These are phyloP conservation scores for Lyophyllum atratum DNA, from an alignment of 768 basidiomycete genomes.

Conservation along the genomic window DNA sequence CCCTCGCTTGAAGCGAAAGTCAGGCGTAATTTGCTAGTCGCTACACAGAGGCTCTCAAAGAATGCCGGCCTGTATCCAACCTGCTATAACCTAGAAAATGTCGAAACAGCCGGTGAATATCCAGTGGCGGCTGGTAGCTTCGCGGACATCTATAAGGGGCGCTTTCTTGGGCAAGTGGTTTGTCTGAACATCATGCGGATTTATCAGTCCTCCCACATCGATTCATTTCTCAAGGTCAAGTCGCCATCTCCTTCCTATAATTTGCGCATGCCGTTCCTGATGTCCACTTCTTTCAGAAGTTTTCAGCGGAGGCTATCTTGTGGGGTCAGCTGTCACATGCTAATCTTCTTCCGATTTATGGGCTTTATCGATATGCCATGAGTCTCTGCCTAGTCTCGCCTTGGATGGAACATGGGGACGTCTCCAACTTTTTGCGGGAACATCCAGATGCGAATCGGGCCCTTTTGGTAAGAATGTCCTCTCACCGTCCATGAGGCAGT, in stretches of 20 bases:
- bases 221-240: conserved; percentile 4
- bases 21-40: conserved; percentile 13
- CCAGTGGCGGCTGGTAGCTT: conserved; percentile 10
- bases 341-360: conserved; percentile 36
- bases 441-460: conserved; percentile 8
- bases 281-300: background rate
- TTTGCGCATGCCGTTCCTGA: background rate
- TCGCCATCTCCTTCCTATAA: background rate
- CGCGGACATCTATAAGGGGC: conserved; percentile 12
- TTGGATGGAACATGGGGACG: conserved; percentile 38
- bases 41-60: conserved; percentile 9
- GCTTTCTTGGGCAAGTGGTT: conserved; percentile 8
- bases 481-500: background rate
- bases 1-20: conserved; percentile 2
- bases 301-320: conserved; percentile 8
- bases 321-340: conserved; percentile 11
- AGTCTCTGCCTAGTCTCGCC: conserved; percentile 35
- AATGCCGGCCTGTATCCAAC: conserved; percentile 12
- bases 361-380: conserved; percentile 22
- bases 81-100: conserved; percentile 8
- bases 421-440: conserved; percentile 20
- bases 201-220: conserved; percentile 10
- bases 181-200: conserved; percentile 16
- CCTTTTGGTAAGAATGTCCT: background rate
- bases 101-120: background rate